Base-by-base conservation (phyloP, 176 grass and related monocot genomes). In the Oropetium thomaeum region DNA sequence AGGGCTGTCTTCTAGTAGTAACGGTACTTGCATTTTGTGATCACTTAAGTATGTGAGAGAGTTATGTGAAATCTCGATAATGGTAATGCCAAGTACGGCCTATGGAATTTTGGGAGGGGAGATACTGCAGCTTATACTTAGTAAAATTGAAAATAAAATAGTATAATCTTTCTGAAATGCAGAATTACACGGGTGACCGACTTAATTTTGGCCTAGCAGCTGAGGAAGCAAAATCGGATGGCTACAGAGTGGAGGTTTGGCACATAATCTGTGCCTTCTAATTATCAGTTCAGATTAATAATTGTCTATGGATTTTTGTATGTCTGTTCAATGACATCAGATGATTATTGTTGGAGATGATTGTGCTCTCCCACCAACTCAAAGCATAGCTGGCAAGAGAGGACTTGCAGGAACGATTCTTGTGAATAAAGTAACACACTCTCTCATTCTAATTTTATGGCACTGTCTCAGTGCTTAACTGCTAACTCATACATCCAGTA, bases 151-250 rank as follows among this genome's bases (percentile, higher is more conserved):
- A 20, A 44, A 67, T 58, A 55, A 20, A 74, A 20, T 62, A 58
- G 55, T 80, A 57, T 47, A 54, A 41, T 34, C 37, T 3, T 85
- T 74, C 37, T 81, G 44, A 47, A 70, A 73, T 79, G 49, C 96
- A 99, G 96, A 99, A 99, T 77, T 99, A 99, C 69, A 99, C 91
- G 17, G 96, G 96, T 28, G 96, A 99, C 76, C 81, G 96, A 73
- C 96, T 99, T 73, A 99, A 95, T 92, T 99, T 99, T 84, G 96
- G 96, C 61, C 75, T 99, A 74, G 96, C 96, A 70, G 96, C 96
- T 76, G 96, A 99, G 79, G 84, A 99, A 83, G 96, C 96, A 67
- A 99, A 99, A 89, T 93, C 96, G 69, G 91, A 95, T 86, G 96
- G 96, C 73, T 99, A 95, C 77, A 95, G 82, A 85, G 83, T 99